Evolutionary conservation across 2,329 filamentous ascomycete genomes (phyloP), one percentile per base, ranked within the genome.

Genomic region (Cordyceps cateniannulata): DNA sequence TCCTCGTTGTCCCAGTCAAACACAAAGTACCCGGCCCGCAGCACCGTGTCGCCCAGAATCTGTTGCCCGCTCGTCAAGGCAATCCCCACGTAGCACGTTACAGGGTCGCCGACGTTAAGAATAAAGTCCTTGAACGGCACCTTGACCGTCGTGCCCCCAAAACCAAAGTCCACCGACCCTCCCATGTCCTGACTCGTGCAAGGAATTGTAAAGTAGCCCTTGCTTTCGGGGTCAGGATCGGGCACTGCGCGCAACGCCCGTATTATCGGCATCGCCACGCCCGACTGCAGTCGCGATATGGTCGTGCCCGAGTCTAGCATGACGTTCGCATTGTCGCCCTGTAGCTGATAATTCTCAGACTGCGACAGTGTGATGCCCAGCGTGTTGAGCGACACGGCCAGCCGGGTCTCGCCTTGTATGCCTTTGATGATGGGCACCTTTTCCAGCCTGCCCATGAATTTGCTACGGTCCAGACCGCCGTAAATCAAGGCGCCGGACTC

Each of bases 291-390:
- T 22, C 77, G 73, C 3, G 72, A 76, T 14, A 83, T 68, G 0
- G 81, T 82, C 1, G 79, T 79, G 56, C 82, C 82, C 2, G 78
- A 80, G 70, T 85, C 82, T 56, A 84, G 73, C 68, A 81, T 74
- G 24, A 80, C 76, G 52, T 73, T 75, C 10, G 72, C 66, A 25
- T 79, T 76, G 7, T 68, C 62, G 1, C 60, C 63, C 2, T 59
- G 47, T 1, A 76, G 65, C 18, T 62, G 55, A 63, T 70, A 72
- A 52, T 62, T 68, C 42, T 66, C 25, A 0, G 66, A 62, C 7
- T 62, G 47, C 24, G 55, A 56, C 16, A 70, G n/a, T 2, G 69
- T 71, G 24, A 75, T 57, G 12, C 74, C 73, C 2, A 77, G 54
- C 3, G 64, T 69, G 18, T 64, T 63, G 5, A 77, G 59, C 20